Evolutionary conservation across 306 rosid species (phyloP).

Genomic region (Acacia acuminata): DNA sequence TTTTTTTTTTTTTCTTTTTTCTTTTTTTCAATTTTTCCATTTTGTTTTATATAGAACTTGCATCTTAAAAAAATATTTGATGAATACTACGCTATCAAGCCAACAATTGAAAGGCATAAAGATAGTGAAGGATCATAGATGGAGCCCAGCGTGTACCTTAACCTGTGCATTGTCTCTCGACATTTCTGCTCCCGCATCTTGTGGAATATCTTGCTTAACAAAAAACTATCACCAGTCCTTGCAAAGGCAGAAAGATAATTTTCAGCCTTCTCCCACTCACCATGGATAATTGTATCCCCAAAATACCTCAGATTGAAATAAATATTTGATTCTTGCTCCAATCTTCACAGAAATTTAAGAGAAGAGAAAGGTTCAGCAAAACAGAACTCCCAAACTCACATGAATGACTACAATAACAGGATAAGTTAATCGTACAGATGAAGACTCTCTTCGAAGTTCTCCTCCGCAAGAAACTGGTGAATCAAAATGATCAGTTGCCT

Average conservation of each 20-base stretch:
- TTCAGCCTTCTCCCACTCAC: conserved; percentile 31
- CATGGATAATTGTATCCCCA: conserved; percentile 15
- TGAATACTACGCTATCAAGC: not conserved
- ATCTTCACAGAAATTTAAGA: conserved; percentile 9
- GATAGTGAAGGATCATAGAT: not conserved
- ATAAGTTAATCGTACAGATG: conserved; percentile 24
- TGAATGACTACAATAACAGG: not conserved
- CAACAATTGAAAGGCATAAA: not conserved
- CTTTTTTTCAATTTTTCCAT: not conserved
- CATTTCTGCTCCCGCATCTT: conserved; percentile 21
- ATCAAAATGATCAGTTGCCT: conserved; percentile 16
- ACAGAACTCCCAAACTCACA: not conserved
- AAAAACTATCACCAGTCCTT: conserved; percentile 2
- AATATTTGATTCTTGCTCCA: conserved; percentile 28
- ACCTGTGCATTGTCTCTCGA: conserved; percentile 2
- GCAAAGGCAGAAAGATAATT: conserved; percentile 25
- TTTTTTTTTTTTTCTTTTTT: too few relatives aligned
- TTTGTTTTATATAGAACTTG: not conserved
- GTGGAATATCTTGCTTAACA: not conserved
- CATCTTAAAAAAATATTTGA: not conserved
- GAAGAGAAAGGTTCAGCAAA: not conserved
- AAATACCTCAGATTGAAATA: conserved; percentile 28
- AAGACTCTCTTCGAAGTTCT: conserved; percentile 28
- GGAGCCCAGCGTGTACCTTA: not conserved
- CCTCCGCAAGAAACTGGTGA: conserved; percentile 29